Evolutionary conservation across 495 filamentous ascomycete genomes (phyloP).

Genomic region (Neurospora sublineolata): DNA sequence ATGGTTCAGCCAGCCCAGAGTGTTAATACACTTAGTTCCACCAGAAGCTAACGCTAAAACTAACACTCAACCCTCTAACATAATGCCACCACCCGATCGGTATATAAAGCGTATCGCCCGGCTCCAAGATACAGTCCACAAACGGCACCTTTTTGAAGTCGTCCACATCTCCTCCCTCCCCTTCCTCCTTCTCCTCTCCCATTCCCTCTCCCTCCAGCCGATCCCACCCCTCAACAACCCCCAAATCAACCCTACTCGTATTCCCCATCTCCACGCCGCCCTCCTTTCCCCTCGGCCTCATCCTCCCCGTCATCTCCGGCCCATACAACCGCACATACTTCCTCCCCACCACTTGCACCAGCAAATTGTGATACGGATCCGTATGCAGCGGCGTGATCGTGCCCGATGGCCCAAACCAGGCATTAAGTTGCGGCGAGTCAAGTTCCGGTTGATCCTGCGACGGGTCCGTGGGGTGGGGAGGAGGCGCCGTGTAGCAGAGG

Average conservation of each 20-base stretch:
- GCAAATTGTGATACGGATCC: constrained; percentile 87
- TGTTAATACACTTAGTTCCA: constrained; percentile 50
- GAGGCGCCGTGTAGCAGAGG: constrained; percentile 65
- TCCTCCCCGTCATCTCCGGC: constrained; percentile 42
- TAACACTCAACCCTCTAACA: constrained; percentile 72
- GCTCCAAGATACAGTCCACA: constrained; percentile 66
- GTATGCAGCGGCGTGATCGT: constrained; percentile 91
- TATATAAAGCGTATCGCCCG: constrained; percentile 82
- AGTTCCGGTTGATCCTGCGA: constrained; percentile 37
- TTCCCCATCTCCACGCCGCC: constrained; percentile 86
- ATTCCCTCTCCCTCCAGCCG: constrained; percentile 6
- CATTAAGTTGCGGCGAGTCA: constrained; percentile 55
- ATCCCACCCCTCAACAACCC: constrained; percentile 46
- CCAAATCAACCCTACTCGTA: constrained; percentile 67
- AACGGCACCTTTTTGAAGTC: constrained; percentile 51
- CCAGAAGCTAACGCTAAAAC: constrained; percentile 97
- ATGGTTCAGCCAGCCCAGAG: too few species aligned
- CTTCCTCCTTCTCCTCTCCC: not conserved
- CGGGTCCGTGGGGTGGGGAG: constrained; percentile 40
- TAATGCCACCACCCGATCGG: constrained; percentile 99
- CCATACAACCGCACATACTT: constrained; percentile 88
- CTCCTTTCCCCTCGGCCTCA: constrained; percentile 57
- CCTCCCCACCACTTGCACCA: constrained; percentile 78
- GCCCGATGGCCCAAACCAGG: constrained; percentile 80
- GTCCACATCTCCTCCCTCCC: constrained; percentile 23